phyloP scores from a whole-genome alignment of 2,329 filamentous ascomycete genomes.

The Diaporthe sp. region DNA sequence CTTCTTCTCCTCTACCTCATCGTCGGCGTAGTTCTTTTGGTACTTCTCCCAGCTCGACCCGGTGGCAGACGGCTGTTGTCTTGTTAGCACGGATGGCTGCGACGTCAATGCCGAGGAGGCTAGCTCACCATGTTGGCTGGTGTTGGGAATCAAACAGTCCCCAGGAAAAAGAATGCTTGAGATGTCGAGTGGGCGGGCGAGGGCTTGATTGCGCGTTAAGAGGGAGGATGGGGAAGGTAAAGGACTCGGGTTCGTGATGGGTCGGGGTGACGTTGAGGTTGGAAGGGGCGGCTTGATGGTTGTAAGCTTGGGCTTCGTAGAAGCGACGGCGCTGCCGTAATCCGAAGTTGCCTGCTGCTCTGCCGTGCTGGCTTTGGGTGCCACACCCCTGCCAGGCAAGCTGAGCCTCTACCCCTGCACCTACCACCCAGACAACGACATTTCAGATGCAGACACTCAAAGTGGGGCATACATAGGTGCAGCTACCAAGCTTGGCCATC shows the following conservation, averaged over 20 bases:
- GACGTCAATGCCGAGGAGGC: constrained; percentile 23
- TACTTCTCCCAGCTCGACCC: constrained; percentile 99
- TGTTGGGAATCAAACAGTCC: constrained; percentile 33
- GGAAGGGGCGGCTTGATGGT: constrained; percentile 27
- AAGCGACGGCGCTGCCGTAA: constrained; percentile 40
- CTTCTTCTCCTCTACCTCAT: constrained; percentile 99
- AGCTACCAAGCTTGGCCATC: background rate
- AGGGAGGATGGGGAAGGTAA: constrained; percentile 40
- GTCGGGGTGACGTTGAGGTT: constrained; percentile 32
- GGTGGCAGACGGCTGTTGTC: constrained; percentile 89
- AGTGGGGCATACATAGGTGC: background rate
- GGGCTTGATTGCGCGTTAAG: constrained; percentile 45
- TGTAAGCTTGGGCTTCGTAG: constrained; percentile 18
- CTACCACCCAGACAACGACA: background rate
- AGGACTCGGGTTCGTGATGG: constrained; percentile 4
- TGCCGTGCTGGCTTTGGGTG: background rate
- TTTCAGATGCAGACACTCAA: background rate
- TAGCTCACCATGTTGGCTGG: constrained; percentile 58
- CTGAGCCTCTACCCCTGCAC: constrained; percentile 7
- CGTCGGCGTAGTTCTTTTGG: constrained; percentile 95
- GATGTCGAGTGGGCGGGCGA: constrained; percentile 44
- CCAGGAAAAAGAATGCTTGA: constrained; percentile 13
- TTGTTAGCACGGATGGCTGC: constrained; percentile 46
- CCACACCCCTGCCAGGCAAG: constrained; percentile 1
- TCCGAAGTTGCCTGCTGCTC: constrained; percentile 39